Percentiles rank a stretch among this genome's conserved stretches.
phyloP scores from a whole-genome alignment of 1,284 basidiomycete genomes.

The Meripilus lineatus region DNA sequence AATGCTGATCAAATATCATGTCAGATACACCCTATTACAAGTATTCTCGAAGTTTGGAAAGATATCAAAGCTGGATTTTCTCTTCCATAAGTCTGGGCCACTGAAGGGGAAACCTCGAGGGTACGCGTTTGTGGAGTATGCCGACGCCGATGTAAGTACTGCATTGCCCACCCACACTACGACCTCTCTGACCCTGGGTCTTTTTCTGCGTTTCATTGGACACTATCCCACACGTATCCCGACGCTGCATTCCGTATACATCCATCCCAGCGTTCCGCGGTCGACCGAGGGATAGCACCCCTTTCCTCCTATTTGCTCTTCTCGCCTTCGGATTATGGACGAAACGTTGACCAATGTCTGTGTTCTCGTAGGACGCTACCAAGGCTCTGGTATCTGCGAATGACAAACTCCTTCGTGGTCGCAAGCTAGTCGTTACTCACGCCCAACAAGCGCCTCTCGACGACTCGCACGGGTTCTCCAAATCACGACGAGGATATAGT shows the following conservation, averaged over 20 bases:
- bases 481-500: conserved; percentile 40
- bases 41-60: conserved; percentile 90
- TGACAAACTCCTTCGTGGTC: conserved; percentile 79
- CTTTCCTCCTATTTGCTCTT: neutral
- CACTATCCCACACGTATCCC: conserved; percentile 11
- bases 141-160: conserved; percentile 69
- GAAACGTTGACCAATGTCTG: too few species aligned
- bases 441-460: conserved; percentile 76
- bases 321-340: too few species aligned
- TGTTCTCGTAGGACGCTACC: conserved; percentile 68
- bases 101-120: conserved; percentile 90
- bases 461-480: conserved; percentile 19
- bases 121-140: conserved; percentile 92
- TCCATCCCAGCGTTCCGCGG: neutral
- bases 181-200: conserved; percentile 46
- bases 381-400: conserved; percentile 76
- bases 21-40: conserved; percentile 82
- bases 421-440: conserved; percentile 84
- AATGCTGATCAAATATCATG: neutral
- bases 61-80: conserved; percentile 87
- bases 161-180: conserved; percentile 11
- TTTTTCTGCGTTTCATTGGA: conserved; percentile 20
- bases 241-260: neutral
- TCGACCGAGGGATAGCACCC: neutral
- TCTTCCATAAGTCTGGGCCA: conserved; percentile 91